Base-by-base conservation (phyloP, 2,329 filamentous ascomycete species). In the Xylariaceae sp. region DNA sequence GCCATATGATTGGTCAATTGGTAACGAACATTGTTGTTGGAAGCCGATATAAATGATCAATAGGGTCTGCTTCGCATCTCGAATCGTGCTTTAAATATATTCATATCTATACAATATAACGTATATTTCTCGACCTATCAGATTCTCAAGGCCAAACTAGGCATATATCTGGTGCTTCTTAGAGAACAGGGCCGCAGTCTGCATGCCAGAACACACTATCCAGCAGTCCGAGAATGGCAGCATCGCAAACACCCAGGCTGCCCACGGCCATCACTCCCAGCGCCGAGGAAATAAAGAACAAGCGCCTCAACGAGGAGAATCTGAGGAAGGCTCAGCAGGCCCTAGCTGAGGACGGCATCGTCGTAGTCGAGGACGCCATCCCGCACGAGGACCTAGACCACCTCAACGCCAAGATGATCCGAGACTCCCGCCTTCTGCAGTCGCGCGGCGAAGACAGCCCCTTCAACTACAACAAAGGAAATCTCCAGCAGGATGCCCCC, bases 401-500 rank as follows among this genome's bases (percentile, higher is more conserved):
- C 9, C 68, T 86, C 42, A 85, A 86, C 61, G 57, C 62, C 49
- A 80, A 78, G 60, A 86, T 86, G 83, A 73, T 80, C 0, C 34
- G 78, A 46, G 83, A 86, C 63, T 81, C 82, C 1, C 70, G 70
- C 1, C 62, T 66, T 2, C 70, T 86, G 1, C 78, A 80, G 51
- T 70, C 69, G 0, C 69, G 72, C 26, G 80, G 80, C 2, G 75
- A 82, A 13, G 72, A 80, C n/a, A 76, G 77, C 1, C 80, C 80
- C 0, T 86, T 78, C 71, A 85, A 85, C 61, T 85, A 85, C 64
- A 84, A 85, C 63, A 76, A 75, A 45, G 80, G 79, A 3, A 86
- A 84, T 57, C 71, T 84, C 21, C 81, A 85, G 57, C 83, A 86
- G 63, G 81, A 84, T 60, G 73, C 82, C 0, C 80, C 79, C 0